phyloP scores from a whole-genome alignment of 805 yeast genomes.

The Yarrowia keelungensis region DNA sequence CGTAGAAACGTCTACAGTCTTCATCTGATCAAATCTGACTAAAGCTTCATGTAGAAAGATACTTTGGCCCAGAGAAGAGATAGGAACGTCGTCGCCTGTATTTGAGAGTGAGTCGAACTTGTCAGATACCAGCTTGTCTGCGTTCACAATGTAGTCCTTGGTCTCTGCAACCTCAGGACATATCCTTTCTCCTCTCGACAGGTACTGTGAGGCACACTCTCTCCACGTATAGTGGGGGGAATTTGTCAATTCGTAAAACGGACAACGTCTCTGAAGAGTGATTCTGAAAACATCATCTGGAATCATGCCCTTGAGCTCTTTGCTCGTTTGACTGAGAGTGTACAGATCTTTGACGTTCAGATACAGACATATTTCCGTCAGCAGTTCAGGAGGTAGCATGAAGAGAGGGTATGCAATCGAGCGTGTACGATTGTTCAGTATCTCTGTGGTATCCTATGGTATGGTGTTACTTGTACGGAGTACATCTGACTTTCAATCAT shows the following conservation, averaged over 20 bases:
- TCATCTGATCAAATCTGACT: neutral
- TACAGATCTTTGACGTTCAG: neutral
- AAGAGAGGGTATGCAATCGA: too few relatives aligned
- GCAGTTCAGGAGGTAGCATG: constrained; percentile 15
- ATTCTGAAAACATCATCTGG: neutral
- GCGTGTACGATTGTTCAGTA: too few relatives aligned
- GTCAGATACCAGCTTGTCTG: neutral
- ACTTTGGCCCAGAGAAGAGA: constrained; percentile 1
- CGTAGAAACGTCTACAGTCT: neutral
- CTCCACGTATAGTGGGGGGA: constrained; percentile 9
- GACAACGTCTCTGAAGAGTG: neutral
- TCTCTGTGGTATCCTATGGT: too few relatives aligned
- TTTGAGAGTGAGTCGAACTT: neutral
- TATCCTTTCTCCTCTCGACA: neutral
- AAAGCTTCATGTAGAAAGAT: neutral
- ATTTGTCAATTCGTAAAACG: neutral
- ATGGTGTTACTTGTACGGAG: too few relatives aligned
- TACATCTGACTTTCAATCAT: too few relatives aligned
- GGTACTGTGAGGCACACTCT: neutral
- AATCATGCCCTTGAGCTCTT: neutral
- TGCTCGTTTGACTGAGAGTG: neutral
- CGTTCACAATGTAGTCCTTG: neutral
- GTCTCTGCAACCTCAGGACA: neutral
- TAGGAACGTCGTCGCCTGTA: neutral
- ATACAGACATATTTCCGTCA: constrained; percentile 4